Conservation (phyloP, 2,329 filamentous ascomycete species). For the Fusarium albosuccineum region DNA sequence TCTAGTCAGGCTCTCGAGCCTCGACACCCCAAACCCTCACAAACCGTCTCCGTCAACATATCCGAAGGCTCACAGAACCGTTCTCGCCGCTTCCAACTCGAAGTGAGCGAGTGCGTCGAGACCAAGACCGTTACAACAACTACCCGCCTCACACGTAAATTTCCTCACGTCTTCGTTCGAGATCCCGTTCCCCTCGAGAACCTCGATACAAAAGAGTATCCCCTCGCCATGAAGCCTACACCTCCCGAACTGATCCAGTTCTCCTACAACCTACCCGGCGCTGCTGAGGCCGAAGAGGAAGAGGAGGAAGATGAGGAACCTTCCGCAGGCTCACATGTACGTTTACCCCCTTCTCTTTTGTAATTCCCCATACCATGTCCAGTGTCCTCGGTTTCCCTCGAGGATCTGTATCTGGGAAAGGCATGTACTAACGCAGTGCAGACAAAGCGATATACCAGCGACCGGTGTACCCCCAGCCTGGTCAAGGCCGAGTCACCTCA, state of each 20-base stretch:
- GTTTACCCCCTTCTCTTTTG: neutral
- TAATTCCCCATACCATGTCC: neutral
- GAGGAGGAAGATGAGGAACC: conserved; percentile 41
- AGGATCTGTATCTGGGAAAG: neutral
- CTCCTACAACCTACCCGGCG: conserved; percentile 72
- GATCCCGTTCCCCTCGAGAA: conserved; percentile 77
- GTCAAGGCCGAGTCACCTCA: conserved; percentile 47
- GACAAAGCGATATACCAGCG: conserved; percentile 37
- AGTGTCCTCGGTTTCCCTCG: no score
- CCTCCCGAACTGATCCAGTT: conserved; percentile 83
- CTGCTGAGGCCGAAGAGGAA: conserved; percentile 46
- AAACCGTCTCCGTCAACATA: conserved; percentile 63
- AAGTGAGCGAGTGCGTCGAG: conserved; percentile 74
- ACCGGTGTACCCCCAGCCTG: conserved; percentile 44
- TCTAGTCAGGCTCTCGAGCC: conserved; percentile 55
- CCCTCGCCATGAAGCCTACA: conserved; percentile 84
- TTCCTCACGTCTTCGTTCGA: conserved; percentile 85
- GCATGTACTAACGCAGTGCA: conserved; percentile 28
- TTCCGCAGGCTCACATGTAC: conserved; percentile 38
- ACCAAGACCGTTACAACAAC: conserved; percentile 87
- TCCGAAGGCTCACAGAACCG: conserved; percentile 56
- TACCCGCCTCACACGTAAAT: conserved; percentile 86
- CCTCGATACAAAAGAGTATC: conserved; percentile 90
- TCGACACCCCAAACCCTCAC: conserved; percentile 50
- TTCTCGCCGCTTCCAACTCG: conserved; percentile 63